These are phyloP conservation scores for Arxiozyma telluris DNA, from an alignment of 1,139 yeast species.

Conservation along the genomic window DNA sequence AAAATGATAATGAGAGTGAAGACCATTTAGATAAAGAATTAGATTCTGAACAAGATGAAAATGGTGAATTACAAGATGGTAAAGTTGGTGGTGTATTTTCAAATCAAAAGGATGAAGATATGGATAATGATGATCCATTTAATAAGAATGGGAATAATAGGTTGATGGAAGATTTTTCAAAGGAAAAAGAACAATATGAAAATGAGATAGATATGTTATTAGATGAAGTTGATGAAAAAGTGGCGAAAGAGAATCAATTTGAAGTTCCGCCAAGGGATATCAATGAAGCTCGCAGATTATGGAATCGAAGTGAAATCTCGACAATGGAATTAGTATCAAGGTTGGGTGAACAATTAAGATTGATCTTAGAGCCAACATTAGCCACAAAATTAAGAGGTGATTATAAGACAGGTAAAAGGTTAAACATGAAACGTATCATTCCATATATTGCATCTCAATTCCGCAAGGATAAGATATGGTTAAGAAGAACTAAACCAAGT, in stretches of 20 bases:
- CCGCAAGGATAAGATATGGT: constrained; percentile 97
- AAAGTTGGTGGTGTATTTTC: constrained; percentile 48
- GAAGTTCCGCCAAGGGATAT: constrained; percentile 41
- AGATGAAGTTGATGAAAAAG: constrained; percentile 29
- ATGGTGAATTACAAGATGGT: constrained; percentile 24
- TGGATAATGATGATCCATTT: constrained; percentile 24
- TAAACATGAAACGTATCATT: constrained; percentile 94
- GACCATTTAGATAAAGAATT: constrained; percentile 32
- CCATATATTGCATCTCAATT: constrained; percentile 97
- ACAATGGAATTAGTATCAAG: constrained; percentile 84
- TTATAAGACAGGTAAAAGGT: constrained; percentile 91
- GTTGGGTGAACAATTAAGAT: constrained; percentile 82
- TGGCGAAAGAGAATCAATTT: constrained; percentile 19
- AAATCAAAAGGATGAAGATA: constrained; percentile 39
- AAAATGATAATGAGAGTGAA: constrained; percentile 16
- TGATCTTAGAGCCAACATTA: constrained; percentile 88
- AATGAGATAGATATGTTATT: constrained; percentile 32
- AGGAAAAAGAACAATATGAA: constrained; percentile 31
- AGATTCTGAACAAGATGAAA: constrained; percentile 29
- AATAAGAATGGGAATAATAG: not conserved
- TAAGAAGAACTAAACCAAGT: constrained; percentile 93
- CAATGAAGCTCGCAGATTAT: constrained; percentile 64
- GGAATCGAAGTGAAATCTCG: constrained; percentile 75
- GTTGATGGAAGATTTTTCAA: constrained; percentile 25
- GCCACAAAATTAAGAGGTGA: constrained; percentile 94